These are phyloP conservation scores for Termitomyces sp. DNA, from an alignment of 768 basidiomycete genomes.

Conservation along the genomic window DNA sequence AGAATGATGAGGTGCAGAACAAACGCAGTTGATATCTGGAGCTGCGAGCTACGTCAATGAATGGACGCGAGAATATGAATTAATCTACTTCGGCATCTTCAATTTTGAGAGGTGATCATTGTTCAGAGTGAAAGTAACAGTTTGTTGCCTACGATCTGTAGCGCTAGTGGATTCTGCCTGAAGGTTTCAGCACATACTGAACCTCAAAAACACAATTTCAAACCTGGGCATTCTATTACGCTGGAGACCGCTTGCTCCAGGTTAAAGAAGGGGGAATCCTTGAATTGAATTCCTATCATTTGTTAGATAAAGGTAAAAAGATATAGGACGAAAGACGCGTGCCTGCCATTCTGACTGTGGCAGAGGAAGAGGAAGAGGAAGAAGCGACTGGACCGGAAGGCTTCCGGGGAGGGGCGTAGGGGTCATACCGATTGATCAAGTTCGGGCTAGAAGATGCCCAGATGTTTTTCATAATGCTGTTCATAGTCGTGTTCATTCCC, in stretches of 20 bases:
- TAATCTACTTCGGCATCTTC: constrained; percentile 44
- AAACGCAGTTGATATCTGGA: constrained; percentile 76
- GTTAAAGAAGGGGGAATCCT: constrained; percentile 72
- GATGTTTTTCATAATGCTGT: constrained; percentile 23
- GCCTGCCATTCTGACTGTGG: constrained; percentile 27
- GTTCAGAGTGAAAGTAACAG: constrained; percentile 57
- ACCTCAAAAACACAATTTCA: constrained; percentile 5
- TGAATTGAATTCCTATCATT: constrained; percentile 62
- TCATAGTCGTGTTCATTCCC: constrained; percentile 16
- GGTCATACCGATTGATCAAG: constrained; percentile 50
- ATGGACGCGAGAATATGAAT: background rate
- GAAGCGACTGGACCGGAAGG: constrained; percentile 31
- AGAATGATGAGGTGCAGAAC: constrained; percentile 84
- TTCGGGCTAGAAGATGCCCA: constrained; percentile 26
- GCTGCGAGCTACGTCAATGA: constrained; percentile 27
- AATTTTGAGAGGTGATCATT: constrained; percentile 62
- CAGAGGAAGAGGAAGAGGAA: constrained; percentile 25
- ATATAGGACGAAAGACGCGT: constrained; percentile 1
- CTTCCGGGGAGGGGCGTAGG: constrained; percentile 58
- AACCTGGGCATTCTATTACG: constrained; percentile 78
- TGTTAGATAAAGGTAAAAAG: constrained; percentile 3
- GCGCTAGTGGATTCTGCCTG: constrained; percentile 65
- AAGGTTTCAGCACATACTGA: background rate
- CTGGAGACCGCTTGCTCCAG: constrained; percentile 60
- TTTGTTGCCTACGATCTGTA: constrained; percentile 70